A percentile compares a stretch with the other conserved stretches of the same genome.
Conservation (phyloP, 345 rosid species). For the Ceriops tagal region DNA sequence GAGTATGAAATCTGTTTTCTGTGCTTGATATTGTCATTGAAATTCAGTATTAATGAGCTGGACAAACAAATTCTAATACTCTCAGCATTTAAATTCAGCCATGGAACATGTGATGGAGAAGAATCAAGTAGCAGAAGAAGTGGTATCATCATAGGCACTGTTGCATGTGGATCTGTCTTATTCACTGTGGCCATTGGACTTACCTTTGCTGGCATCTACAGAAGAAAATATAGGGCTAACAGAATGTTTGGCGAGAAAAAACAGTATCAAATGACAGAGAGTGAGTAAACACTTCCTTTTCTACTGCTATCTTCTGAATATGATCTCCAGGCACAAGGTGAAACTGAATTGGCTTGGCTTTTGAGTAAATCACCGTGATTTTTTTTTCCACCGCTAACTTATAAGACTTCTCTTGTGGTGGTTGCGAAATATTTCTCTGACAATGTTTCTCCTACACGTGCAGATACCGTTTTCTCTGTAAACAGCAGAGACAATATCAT, state of each 20-base stretch:
- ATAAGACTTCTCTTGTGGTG: neutral
- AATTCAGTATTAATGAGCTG: neutral
- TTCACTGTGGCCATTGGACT: constrained; percentile 35
- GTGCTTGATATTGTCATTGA: neutral
- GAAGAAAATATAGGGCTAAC: constrained; percentile 18
- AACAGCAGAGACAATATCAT: constrained; percentile 33
- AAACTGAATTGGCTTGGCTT: neutral
- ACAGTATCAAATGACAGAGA: constrained; percentile 28
- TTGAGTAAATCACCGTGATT: too few species aligned
- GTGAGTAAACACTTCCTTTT: constrained; percentile 36
- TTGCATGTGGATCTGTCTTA: constrained; percentile 39
- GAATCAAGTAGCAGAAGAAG: constrained; percentile 9
- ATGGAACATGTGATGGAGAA: constrained; percentile 28
- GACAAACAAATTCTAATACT: constrained; percentile 12
- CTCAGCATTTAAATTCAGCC: constrained; percentile 32
- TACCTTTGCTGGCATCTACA: constrained; percentile 22
- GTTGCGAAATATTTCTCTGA: neutral
- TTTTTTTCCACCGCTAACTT: neutral
- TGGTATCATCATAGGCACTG: constrained; percentile 35
- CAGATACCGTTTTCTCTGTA: constrained; percentile 51
- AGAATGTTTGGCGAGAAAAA: constrained; percentile 26
- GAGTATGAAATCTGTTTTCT: constrained; percentile 38
- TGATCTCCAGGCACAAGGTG: neutral
- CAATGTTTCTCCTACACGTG: constrained; percentile 18
- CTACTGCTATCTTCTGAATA: neutral